Evolutionary conservation across 768 basidiomycete genomes (phyloP).

Genomic region (Arthromyces matolae): DNA sequence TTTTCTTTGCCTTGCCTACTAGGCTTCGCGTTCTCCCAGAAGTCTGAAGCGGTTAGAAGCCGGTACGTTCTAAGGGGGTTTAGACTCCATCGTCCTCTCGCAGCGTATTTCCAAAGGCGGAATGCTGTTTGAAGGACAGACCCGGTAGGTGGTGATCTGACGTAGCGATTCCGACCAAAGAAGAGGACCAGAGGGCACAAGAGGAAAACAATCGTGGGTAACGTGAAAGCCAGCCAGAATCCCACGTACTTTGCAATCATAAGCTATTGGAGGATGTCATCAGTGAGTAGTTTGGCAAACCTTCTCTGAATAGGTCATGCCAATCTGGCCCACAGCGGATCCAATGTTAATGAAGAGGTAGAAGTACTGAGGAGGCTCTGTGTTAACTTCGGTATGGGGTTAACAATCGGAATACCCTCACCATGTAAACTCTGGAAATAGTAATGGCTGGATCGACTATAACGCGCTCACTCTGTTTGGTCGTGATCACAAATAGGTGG

Average conservation of each 20-base stretch:
- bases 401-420: conserved; percentile 25
- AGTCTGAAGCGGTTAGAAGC: conserved; percentile 53
- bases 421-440: conserved; percentile 71
- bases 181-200: conserved; percentile 59
- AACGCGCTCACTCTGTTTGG: conserved; percentile 59
- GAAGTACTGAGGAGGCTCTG: conserved; percentile 41
- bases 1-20: too few species aligned
- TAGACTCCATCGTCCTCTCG: conserved; percentile 48
- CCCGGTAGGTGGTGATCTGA: conserved; percentile 57
- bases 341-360: conserved; percentile 76
- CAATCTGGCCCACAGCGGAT: conserved; percentile 62
- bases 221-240: conserved; percentile 62
- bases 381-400: neutral
- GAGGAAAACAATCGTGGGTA: conserved; percentile 61
- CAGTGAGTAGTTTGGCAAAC: too few species aligned
- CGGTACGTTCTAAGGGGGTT: conserved; percentile 48
- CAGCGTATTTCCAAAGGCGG: conserved; percentile 44
- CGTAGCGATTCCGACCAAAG: conserved; percentile 52
- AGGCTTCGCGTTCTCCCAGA: conserved; percentile 74
- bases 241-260: conserved; percentile 57
- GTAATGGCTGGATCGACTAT: conserved; percentile 71
- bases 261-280: too few species aligned
- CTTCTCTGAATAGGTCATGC: conserved; percentile 67
- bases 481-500: conserved; percentile 47
- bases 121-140: conserved; percentile 53